Conservation (phyloP, 176 grass and related monocot species). For the Puccinellia tenuiflora region DNA sequence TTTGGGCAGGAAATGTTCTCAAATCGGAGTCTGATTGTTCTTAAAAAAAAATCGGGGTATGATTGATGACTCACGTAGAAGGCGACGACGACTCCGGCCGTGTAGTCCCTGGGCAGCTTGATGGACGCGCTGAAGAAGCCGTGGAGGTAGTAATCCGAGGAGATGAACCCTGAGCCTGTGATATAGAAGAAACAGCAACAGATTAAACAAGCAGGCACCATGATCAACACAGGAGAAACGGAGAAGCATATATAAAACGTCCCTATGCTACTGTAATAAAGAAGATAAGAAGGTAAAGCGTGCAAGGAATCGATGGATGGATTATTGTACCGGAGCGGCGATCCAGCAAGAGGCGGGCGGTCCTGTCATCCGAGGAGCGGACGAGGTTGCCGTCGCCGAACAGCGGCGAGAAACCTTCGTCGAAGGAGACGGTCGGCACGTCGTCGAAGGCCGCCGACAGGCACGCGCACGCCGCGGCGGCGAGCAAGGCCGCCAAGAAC, state of each 20-base stretch:
- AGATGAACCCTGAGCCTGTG: conserved; percentile 76
- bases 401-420: conserved; percentile 62
- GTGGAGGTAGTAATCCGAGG: conserved; percentile 66
- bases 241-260: no score
- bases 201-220: background rate
- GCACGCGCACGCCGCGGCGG: background rate
- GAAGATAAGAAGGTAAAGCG: no score
- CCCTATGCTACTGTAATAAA: no score
- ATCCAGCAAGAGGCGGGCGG: conserved; percentile 62
- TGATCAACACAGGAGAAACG: background rate
- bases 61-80: conserved; percentile 68
- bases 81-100: conserved; percentile 81
- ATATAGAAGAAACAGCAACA: background rate
- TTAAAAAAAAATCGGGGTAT: background rate
- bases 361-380: conserved; percentile 34
- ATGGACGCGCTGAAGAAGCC: conserved; percentile 86
- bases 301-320: background rate
- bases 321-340: conserved; percentile 75
- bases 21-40: background rate
- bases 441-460: conserved; percentile 8
- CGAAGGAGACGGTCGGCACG: conserved; percentile 57
- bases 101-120: conserved; percentile 67
- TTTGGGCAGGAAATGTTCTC: conserved; percentile 5
- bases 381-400: conserved; percentile 74
- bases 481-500: conserved; percentile 22